These are phyloP conservation scores for Alopecurus myosuroides DNA, from an alignment of 176 grass and related monocot species.

Conservation along the genomic window DNA sequence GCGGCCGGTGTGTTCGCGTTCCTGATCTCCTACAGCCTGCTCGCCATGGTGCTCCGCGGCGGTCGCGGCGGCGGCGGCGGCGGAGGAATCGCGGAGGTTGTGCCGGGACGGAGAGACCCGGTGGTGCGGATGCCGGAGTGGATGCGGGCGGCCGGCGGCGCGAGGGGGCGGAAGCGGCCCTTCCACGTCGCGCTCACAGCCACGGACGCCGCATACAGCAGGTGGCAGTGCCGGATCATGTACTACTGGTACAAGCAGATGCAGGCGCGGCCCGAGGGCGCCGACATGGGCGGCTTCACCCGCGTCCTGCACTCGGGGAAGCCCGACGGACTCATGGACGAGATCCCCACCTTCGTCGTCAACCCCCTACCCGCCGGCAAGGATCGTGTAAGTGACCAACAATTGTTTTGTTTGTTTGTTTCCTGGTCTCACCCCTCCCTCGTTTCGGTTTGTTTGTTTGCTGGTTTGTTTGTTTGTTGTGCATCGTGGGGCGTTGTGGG, in stretches of 20 bases:
- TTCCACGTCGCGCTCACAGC: slow-evolving; percentile 87
- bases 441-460: not conserved
- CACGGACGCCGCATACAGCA: slow-evolving; percentile 54
- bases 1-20: slow-evolving; percentile 51
- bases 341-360: slow-evolving; percentile 94
- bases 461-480: not conserved
- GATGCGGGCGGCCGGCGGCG: slow-evolving; percentile 10
- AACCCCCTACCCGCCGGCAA: slow-evolving; percentile 62
- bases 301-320: slow-evolving; percentile 78
- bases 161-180: slow-evolving; percentile 19
- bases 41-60: slow-evolving; percentile 32
- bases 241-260: slow-evolving; percentile 92
- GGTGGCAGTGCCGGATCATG: slow-evolving; percentile 84
- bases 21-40: slow-evolving; percentile 57
- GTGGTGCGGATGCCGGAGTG: slow-evolving; percentile 45
- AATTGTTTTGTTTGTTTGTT: not conserved
- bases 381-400: slow-evolving; percentile 42
- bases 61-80: not conserved
- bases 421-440: not conserved
- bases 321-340: slow-evolving; percentile 66
- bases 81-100: not conserved
- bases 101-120: slow-evolving; percentile 23
- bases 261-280: slow-evolving; percentile 34
- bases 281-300: slow-evolving; percentile 92
- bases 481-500: slow-evolving; percentile 11